Percentiles rank a stretch among this genome's conserved stretches.
These are phyloP conservation scores for Calonectria multiphialidica DNA, from an alignment of 2,329 filamentous ascomycete genomes.

Conservation along the genomic window DNA sequence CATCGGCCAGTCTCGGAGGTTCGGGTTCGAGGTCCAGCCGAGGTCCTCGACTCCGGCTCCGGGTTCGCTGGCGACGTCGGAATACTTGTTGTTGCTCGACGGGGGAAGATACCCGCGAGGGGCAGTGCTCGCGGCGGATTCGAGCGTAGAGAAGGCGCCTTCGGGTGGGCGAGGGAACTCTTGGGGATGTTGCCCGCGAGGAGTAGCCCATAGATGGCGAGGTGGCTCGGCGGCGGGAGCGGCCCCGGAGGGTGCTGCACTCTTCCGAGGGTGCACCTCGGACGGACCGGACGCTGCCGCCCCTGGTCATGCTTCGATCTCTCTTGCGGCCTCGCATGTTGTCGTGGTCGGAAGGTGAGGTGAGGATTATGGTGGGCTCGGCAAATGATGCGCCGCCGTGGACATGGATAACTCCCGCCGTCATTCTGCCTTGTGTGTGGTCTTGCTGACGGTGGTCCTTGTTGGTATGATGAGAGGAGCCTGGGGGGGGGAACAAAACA, in stretches of 20 bases:
- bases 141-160: constrained; percentile 56
- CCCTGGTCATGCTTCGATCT: constrained; percentile 52
- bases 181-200: constrained; percentile 50
- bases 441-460: constrained; percentile 9
- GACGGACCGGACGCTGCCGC: constrained; percentile 45
- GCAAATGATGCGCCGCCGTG: constrained; percentile 37
- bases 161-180: constrained; percentile 54
- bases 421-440: constrained; percentile 35
- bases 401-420: constrained; percentile 36
- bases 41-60: constrained; percentile 53
- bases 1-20: constrained; percentile 42
- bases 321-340: constrained; percentile 53
- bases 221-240: constrained; percentile 54
- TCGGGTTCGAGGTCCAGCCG: constrained; percentile 46
- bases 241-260: constrained; percentile 57
- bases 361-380: constrained; percentile 37
- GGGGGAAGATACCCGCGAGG: constrained; percentile 53
- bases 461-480: neutral
- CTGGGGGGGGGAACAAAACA: neutral
- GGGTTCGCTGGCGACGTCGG: constrained; percentile 52
- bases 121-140: constrained; percentile 59
- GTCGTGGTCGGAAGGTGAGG: constrained; percentile 45
- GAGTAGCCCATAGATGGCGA: constrained; percentile 48
- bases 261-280: constrained; percentile 50
- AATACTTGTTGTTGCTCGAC: constrained; percentile 45